These are phyloP conservation scores for Pseudozyma thailandica DNA, from an alignment of 1,284 basidiomycete species.

Conservation along the genomic window DNA sequence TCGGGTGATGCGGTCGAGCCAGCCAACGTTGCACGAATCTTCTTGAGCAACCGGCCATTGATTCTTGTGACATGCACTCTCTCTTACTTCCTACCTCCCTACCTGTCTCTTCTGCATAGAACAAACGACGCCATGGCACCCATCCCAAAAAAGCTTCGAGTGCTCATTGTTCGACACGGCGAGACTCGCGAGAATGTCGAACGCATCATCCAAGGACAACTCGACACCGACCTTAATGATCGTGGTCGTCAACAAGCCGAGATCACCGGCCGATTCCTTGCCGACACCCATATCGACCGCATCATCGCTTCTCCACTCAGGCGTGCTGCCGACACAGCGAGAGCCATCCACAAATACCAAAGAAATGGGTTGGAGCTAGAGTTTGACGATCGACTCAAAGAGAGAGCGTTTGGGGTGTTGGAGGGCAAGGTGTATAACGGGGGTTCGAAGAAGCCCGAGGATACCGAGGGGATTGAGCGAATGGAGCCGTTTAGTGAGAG, in stretches of 20 bases:
- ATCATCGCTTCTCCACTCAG: constrained; percentile 59
- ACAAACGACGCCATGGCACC: neutral
- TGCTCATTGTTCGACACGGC: constrained; percentile 63
- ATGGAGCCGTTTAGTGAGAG: constrained; percentile 47
- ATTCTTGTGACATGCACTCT: too few relatives aligned
- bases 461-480: constrained; percentile 60
- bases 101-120: too few relatives aligned
- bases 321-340: constrained; percentile 50
- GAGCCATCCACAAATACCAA: constrained; percentile 27
- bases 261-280: constrained; percentile 46
- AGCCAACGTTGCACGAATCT: too few relatives aligned
- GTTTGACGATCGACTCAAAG: constrained; percentile 57
- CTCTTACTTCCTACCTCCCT: too few relatives aligned
- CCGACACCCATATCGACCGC: constrained; percentile 46
- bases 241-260: constrained; percentile 58
- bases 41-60: too few relatives aligned
- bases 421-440: constrained; percentile 59
- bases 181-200: constrained; percentile 64
- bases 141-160: constrained; percentile 21
- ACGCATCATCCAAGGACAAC: constrained; percentile 66
- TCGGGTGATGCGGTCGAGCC: too few relatives aligned
- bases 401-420: constrained; percentile 61
- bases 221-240: constrained; percentile 62
- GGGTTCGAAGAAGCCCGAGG: constrained; percentile 43
- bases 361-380: constrained; percentile 10